phyloP scores from a whole-genome alignment of 164 flowering plant species.

The Stephania japonica region DNA sequence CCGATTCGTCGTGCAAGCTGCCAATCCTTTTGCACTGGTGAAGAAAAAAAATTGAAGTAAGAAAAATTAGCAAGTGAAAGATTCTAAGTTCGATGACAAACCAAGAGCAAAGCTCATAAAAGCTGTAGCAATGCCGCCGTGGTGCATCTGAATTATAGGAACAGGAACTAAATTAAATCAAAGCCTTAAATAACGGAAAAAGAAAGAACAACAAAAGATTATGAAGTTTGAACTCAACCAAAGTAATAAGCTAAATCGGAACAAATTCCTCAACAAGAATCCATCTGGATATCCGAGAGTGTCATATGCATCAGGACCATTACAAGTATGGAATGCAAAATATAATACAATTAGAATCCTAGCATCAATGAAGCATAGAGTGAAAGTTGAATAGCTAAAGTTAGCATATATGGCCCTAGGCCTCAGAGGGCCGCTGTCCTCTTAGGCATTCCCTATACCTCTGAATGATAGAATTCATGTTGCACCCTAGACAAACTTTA shows the following conservation, averaged over 20 bases:
- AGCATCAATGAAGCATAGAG: neutral
- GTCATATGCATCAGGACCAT: neutral
- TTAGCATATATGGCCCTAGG: neutral
- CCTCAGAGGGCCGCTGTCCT: neutral
- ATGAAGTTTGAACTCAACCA: neutral
- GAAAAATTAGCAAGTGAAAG: neutral
- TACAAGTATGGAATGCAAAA: neutral
- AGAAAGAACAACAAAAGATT: neutral
- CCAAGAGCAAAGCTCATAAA: neutral
- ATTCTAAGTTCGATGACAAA: neutral
- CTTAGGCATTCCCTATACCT: neutral
- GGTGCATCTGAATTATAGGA: neutral
- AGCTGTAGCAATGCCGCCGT: neutral
- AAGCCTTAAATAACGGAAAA: neutral
- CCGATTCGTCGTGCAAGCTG: slow-evolving; percentile 67
- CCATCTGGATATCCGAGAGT: neutral
- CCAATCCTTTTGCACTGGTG: slow-evolving; percentile 69
- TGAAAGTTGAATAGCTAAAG: neutral
- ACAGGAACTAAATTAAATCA: neutral
- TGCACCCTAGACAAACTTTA: neutral
- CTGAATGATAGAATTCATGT: neutral
- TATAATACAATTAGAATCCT: neutral
- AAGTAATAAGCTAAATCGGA: neutral
- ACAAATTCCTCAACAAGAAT: neutral
- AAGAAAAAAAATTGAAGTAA: neutral